These are phyloP conservation scores for Vitis cinerea DNA, from an alignment of 164 flowering plant genomes.

Conservation along the genomic window DNA sequence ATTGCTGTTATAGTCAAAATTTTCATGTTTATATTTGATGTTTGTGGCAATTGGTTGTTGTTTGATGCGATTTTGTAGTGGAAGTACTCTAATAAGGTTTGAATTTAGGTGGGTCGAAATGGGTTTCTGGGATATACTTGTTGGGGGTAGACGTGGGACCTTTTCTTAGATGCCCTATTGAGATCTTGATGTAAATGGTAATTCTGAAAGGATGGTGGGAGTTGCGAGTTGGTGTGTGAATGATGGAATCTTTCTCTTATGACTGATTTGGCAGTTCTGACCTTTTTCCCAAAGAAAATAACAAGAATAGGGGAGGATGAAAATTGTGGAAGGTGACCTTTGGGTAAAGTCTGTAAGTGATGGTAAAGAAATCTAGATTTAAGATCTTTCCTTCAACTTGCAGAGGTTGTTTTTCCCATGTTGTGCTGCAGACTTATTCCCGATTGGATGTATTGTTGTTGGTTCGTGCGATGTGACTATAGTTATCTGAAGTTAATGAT, in stretches of 20 bases:
- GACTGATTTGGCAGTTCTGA: slow-evolving; percentile 23
- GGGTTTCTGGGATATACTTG: slow-evolving; percentile 12
- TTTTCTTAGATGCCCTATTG: slow-evolving; percentile 31
- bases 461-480: background rate
- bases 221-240: slow-evolving; percentile 33
- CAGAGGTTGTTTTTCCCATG: background rate
- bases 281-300: slow-evolving; percentile 16
- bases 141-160: slow-evolving; percentile 49
- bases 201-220: slow-evolving; percentile 21
- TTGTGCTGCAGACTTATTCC: background rate
- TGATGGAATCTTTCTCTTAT: slow-evolving; percentile 38
- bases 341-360: slow-evolving; percentile 6
- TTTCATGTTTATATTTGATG: background rate
- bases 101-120: slow-evolving; percentile 7
- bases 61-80: slow-evolving; percentile 11
- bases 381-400: background rate
- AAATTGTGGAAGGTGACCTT: slow-evolving; percentile 9
- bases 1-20: background rate
- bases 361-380: slow-evolving; percentile 1
- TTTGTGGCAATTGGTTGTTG: slow-evolving; percentile 6
- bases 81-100: slow-evolving; percentile 1
- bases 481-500: background rate
- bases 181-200: slow-evolving; percentile 39
- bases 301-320: slow-evolving; percentile 4
- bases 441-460: slow-evolving; percentile 4